Conservation (phyloP, 1,139 yeast species). For the Meyerozyma sp. region DNA sequence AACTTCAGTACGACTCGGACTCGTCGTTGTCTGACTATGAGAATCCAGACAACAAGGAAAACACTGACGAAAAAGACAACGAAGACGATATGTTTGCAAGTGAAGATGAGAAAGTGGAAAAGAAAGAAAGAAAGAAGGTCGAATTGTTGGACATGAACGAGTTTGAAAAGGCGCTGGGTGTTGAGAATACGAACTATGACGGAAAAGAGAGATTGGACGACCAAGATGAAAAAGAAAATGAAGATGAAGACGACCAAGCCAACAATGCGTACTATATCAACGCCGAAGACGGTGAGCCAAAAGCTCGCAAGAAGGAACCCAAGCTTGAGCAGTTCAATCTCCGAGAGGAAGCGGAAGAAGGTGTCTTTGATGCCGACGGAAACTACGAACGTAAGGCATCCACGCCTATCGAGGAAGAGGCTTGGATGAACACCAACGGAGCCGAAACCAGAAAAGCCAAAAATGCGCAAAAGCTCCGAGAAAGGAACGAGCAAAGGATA, state of each 20-base stretch:
- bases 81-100: slow-evolving; percentile 12
- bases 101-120: slow-evolving; percentile 6
- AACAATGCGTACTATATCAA: slow-evolving; percentile 1
- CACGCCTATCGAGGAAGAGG: slow-evolving; percentile 25
- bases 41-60: slow-evolving; percentile 5
- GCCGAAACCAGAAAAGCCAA: slow-evolving; percentile 46
- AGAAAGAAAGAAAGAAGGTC: slow-evolving; percentile 16
- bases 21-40: slow-evolving; percentile 16
- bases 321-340: slow-evolving; percentile 55
- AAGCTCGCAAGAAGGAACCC: slow-evolving; percentile 4
- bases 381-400: slow-evolving; percentile 44
- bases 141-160: slow-evolving; percentile 20
- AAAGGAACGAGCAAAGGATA: slow-evolving; percentile 9
- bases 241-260: slow-evolving; percentile 4
- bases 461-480: slow-evolving; percentile 30
- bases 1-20: slow-evolving; percentile 30
- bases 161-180: slow-evolving; percentile 16
- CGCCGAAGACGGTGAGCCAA: neutral
- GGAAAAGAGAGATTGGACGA: neutral
- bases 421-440: slow-evolving; percentile 32
- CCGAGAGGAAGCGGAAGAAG: slow-evolving; percentile 52
- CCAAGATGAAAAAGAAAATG: slow-evolving; percentile 4
- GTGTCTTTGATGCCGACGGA: slow-evolving; percentile 59
- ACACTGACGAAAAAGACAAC: slow-evolving; percentile 10
- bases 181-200: slow-evolving; percentile 8